Conservation (phyloP, 257 asterid species). For the Leptodermis oblonga region DNA sequence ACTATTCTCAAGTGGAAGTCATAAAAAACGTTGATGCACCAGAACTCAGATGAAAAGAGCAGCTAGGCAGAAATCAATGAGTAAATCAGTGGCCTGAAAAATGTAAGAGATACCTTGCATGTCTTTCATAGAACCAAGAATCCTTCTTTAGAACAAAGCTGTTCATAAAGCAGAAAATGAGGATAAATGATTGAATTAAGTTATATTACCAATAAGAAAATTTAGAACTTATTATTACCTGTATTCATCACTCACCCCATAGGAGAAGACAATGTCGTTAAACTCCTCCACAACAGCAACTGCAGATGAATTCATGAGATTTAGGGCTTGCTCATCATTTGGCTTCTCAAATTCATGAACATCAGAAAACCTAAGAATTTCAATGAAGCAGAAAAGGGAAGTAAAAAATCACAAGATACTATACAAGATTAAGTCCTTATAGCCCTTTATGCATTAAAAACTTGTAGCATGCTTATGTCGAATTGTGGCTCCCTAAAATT, state of each 20-base stretch:
- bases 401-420: neutral
- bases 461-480: neutral
- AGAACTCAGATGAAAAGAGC: neutral
- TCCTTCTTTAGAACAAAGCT: conserved; percentile 85
- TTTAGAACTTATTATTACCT: conserved; percentile 37
- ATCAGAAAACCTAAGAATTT: conserved; percentile 54
- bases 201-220: conserved; percentile 12
- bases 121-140: conserved; percentile 61
- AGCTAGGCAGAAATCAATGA: neutral
- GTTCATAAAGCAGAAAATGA: conserved; percentile 23
- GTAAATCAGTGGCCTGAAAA: neutral
- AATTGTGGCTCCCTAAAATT: neutral
- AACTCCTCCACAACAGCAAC: conserved; percentile 63
- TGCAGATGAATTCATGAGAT: conserved; percentile 88
- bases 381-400: conserved; percentile 8
- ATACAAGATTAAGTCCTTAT: neutral
- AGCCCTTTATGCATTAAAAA: neutral
- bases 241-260: conserved; percentile 92
- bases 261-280: conserved; percentile 68
- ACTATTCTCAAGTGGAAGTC: neutral
- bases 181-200: conserved; percentile 5
- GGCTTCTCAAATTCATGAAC: conserved; percentile 83
- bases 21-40: neutral
- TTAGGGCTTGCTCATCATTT: conserved; percentile 73
- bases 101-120: conserved; percentile 47